These are phyloP conservation scores for Trichosporon coremiiforme DNA, from an alignment of 1,284 basidiomycete species.

Conservation along the genomic window DNA sequence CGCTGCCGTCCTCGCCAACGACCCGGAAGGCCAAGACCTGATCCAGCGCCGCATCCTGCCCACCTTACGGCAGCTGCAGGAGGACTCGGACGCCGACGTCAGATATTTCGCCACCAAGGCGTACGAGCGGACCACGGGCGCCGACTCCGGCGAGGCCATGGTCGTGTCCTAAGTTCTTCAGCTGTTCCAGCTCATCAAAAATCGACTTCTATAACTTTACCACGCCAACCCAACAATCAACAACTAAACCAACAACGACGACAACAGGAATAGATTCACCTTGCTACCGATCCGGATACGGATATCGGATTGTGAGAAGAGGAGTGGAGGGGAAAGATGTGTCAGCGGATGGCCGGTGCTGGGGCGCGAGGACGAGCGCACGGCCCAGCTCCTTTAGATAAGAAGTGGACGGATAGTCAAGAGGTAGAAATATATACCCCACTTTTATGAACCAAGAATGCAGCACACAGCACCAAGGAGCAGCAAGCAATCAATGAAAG, in stretches of 20 bases:
- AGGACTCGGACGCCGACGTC: slow-evolving; percentile 93
- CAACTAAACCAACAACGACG: slow-evolving; percentile 63
- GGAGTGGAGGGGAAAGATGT: not conserved
- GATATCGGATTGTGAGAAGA: slow-evolving; percentile 7
- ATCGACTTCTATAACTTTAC: slow-evolving; percentile 56
- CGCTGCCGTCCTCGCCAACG: slow-evolving; percentile 68
- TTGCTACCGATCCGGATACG: not conserved
- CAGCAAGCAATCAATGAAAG: not conserved
- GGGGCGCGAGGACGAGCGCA: slow-evolving; percentile 1
- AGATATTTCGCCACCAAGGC: slow-evolving; percentile 57
- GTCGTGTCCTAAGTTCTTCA: slow-evolving; percentile 26
- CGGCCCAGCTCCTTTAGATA: slow-evolving; percentile 10
- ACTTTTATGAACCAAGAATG: slow-evolving; percentile 18
- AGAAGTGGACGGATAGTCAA: slow-evolving; percentile 17
- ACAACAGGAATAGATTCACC: not conserved
- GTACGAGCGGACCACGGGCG: slow-evolving; percentile 53
- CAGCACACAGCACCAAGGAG: not conserved
- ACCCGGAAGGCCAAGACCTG: slow-evolving; percentile 73
- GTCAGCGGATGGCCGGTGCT: not conserved
- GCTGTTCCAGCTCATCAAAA: not conserved
- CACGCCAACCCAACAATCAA: slow-evolving; percentile 63
- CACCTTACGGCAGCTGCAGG: slow-evolving; percentile 80
- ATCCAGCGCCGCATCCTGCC: slow-evolving; percentile 75
- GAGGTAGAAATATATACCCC: slow-evolving; percentile 18
- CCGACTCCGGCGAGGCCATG: slow-evolving; percentile 47